Base-by-base conservation (phyloP, 106 monocot genomes). In the Triglochin maritima region DNA sequence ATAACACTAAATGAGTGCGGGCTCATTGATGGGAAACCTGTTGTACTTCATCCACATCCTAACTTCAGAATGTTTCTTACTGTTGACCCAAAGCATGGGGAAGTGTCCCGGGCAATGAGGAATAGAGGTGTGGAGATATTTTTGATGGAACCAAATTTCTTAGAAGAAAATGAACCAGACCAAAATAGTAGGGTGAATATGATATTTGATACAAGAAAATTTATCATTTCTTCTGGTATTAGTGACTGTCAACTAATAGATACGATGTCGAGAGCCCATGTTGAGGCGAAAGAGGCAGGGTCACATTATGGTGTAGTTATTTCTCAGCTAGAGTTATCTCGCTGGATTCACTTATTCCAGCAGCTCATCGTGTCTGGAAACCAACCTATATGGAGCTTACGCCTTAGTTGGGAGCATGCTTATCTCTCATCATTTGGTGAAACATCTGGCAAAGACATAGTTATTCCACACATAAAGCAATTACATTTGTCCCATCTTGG, bases 61-160 rank as follows among this genome's bases (percentile, higher is more conserved):
- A 80, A 77, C 49, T 98, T 98, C 64, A 66, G 92, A 55, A 86
- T 98, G 88, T 98, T 98, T 72, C 78, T 98, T 13, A 86, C 98
- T 63, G 74, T 92, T 58, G 85, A 98, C 73, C 82, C 98, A 4
- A 91, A 67, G 59, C 78, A 82, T 82, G 98, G 98, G 56, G 98
- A 98, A 76, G 71, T 98, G 48, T 98, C 98, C 48, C 75, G 98
- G 74, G 98, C 98, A 62, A 92, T 98, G 98, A 69, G 98, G 60
- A 98, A 98, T 54, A 83, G 98, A 79, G 98, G 92, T 57, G 78
- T 92, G 4, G 98, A 98, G 70, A 82, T 98, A 64, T 92, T 79
- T 77, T 53, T 95, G 79, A 76, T 82, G 72, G 70, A 98, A 50
- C 79, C 82, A 46, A 29, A 68, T 72, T 73, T 53, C 63, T 12